Base-by-base conservation (phyloP, 2,329 filamentous ascomycete species). In the Ophiocordyceps camponoti-leonardi region DNA sequence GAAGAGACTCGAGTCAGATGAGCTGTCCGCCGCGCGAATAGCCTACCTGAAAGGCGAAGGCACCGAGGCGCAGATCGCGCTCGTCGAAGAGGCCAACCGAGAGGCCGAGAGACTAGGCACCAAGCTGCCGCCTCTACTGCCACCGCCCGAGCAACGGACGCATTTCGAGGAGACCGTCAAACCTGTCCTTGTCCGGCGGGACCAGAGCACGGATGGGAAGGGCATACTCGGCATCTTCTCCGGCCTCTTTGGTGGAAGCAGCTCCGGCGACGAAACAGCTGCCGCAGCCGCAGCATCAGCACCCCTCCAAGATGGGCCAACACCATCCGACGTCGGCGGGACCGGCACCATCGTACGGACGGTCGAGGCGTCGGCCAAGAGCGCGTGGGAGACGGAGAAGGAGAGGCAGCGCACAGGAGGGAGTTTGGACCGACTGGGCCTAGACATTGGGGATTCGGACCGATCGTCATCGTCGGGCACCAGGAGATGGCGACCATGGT, bases 41-140 rank as follows among this genome's bases (percentile, higher is more conserved):
- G 74, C 75, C 48, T 79, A 76, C 62, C 72, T 79, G 64, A 71
- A 69, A 49, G 72, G 72, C 55, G 64, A 67, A 33, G 75, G 75
- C 23, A 73, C 68, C 46, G 67, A 71, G 41, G 73, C 75, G 42
- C 75, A 79, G 58, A 65, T 70, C 44, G 55, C 61, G 30, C 65
- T 77, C 47, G 75, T 79, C 44, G 75, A 78, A 52, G 72, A 75
- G 46, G 71, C 72, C 49, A 70, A 73, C 51, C 65, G 60, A 47
- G 61, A 65, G 43, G 71, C 72, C 47, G 63, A 66, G 48, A 58
- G 62, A 44, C 56, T 58, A 46, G 69, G 67, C 52, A 57, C 64
- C 55, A 64, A 68, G 53, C 57, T 77, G 42, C 73, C 73, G 5
- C 67, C 69, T 26, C 61, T 76, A 30, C 66, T 78, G 20, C 65